These are phyloP conservation scores for Tranzscheliella williamsii DNA, from an alignment of 1,284 basidiomycete species.

Conservation along the genomic window DNA sequence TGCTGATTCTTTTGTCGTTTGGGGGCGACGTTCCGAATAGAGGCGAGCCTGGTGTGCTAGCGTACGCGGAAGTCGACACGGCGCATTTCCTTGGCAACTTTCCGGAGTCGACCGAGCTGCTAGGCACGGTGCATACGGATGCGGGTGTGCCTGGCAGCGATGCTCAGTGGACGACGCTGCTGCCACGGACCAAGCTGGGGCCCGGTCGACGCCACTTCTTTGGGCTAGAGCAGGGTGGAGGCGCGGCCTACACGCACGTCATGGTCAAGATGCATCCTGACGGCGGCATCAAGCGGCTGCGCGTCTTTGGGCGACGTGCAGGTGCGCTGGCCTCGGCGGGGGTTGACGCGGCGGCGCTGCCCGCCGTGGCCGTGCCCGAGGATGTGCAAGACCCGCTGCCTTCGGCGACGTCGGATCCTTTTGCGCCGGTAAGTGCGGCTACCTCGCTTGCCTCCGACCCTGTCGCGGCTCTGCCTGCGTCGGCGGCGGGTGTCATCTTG, in stretches of 20 bases:
- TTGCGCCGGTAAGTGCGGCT: conserved; percentile 29
- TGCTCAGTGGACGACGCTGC: conserved; percentile 72
- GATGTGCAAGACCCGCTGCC: conserved; percentile 34
- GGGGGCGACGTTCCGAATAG: too few relatives aligned
- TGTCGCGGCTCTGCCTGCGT: neutral
- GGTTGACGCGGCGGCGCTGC: conserved; percentile 10
- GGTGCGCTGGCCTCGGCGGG: conserved; percentile 25
- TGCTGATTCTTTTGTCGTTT: neutral
- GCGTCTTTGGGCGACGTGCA: conserved; percentile 74
- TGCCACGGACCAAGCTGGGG: conserved; percentile 78
- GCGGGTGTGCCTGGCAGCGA: conserved; percentile 14
- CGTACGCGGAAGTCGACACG: conserved; percentile 86
- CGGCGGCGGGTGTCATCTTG: conserved; percentile 11
- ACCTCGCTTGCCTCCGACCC: conserved; percentile 6
- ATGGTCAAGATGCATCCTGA: conserved; percentile 89
- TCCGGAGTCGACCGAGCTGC: conserved; percentile 77
- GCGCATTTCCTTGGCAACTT: conserved; percentile 96
- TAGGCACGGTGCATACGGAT: conserved; percentile 66
- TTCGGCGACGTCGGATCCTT: conserved; percentile 25
- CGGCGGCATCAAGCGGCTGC: conserved; percentile 89
- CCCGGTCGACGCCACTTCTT: conserved; percentile 89
- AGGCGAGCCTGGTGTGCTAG: conserved; percentile 68
- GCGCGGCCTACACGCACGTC: conserved; percentile 75
- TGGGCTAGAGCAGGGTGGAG: conserved; percentile 70
- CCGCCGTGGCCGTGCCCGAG: conserved; percentile 41